Percentiles rank a stretch among this genome's conserved stretches.
Conservation (phyloP, 2,329 filamentous ascomycete species). For the Pseudofabraea citricarpa region DNA sequence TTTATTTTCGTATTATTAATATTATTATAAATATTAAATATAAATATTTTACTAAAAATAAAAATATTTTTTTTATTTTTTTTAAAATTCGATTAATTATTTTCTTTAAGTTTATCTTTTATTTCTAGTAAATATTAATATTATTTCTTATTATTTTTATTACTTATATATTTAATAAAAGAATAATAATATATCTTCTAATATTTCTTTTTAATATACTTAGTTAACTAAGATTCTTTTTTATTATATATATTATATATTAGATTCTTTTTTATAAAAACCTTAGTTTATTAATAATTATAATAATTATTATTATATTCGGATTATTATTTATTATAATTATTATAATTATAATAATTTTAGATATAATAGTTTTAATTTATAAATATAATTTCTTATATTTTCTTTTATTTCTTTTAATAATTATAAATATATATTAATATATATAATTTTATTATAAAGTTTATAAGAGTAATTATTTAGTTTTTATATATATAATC, state of each 20-base stretch:
- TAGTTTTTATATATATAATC: no score
- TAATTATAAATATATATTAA: not conserved
- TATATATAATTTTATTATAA: not conserved
- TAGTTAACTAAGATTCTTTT: not conserved
- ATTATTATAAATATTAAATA: no score
- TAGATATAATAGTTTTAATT: not conserved
- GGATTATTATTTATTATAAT: not conserved
- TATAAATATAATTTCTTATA: not conserved
- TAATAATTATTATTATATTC: not conserved
- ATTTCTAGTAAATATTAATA: not conserved
- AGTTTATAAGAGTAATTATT: not conserved
- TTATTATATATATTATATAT: no score
- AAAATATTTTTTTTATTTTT: not conserved
- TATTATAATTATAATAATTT: not conserved
- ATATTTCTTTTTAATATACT: not conserved
- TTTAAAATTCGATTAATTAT: not conserved
- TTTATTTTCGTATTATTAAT: not conserved
- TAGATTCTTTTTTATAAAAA: no score
- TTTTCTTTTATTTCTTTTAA: not conserved
- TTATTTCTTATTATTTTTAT: not conserved
- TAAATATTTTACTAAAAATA: not conserved
- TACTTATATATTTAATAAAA: not conserved
- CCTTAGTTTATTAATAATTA: not conserved
- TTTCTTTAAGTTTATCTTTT: not conserved
- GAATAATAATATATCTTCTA: not conserved